Conservation (phyloP, 2,329 filamentous ascomycete genomes). For the Penicillium sp. region DNA sequence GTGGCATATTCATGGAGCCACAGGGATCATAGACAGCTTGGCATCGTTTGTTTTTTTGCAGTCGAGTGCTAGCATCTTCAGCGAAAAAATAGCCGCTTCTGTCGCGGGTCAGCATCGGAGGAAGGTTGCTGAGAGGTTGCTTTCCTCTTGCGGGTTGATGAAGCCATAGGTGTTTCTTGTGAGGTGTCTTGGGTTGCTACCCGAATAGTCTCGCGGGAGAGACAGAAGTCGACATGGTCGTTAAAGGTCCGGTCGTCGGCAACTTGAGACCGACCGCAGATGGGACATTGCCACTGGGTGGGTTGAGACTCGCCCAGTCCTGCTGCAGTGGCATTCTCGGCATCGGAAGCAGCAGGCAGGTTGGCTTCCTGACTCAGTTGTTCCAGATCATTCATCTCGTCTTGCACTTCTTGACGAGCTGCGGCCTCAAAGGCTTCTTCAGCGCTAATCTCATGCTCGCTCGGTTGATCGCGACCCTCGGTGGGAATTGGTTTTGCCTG, state of each 20-base stretch:
- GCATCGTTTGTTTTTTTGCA: no score
- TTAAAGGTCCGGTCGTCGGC: slow-evolving; percentile 79
- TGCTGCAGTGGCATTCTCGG: slow-evolving; percentile 20
- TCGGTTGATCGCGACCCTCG: slow-evolving; percentile 9
- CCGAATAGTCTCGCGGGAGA: slow-evolving; percentile 80
- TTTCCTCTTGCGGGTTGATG: slow-evolving; percentile 30
- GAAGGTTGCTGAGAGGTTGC: slow-evolving; percentile 28
- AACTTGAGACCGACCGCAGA: slow-evolving; percentile 73
- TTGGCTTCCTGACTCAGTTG: slow-evolving; percentile 57
- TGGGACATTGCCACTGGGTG: slow-evolving; percentile 78
- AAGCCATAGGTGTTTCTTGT: slow-evolving; percentile 15
- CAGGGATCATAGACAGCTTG: no score
- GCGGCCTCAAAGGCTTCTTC: slow-evolving; percentile 64
- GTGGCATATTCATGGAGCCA: no score
- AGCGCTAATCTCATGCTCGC: slow-evolving; percentile 66
- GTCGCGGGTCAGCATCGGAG: slow-evolving; percentile 26
- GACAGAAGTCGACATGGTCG: slow-evolving; percentile 84
- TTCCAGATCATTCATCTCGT: slow-evolving; percentile 62
- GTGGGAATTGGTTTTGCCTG: slow-evolving; percentile 21
- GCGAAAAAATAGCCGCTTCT: slow-evolving; percentile 37
- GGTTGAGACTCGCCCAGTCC: slow-evolving; percentile 24
- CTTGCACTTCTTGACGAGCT: slow-evolving; percentile 57
- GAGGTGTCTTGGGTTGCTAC: slow-evolving; percentile 66
- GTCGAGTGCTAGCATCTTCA: slow-evolving; percentile 7
- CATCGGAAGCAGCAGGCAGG: slow-evolving; percentile 8